A percentile compares a stretch with the other conserved stretches of the same genome.
These are phyloP conservation scores for Plasmodiophora brassicae DNA, from an alignment of 208 protist genomes.

Conservation along the genomic window DNA sequence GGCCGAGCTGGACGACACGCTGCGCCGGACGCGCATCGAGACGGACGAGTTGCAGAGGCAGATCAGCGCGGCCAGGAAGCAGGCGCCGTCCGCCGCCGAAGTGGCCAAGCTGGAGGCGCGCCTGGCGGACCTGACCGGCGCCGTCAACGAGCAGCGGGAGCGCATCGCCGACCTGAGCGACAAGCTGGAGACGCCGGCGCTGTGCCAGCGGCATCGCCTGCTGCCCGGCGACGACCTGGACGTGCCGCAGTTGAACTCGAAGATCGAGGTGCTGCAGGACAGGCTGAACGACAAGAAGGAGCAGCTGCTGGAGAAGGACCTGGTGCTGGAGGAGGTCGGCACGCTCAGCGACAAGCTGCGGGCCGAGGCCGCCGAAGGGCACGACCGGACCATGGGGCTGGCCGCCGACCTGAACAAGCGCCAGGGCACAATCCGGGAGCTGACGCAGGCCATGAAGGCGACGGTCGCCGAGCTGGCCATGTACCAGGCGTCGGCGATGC, in stretches of 20 bases:
- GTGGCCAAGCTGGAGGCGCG: constrained; percentile 73
- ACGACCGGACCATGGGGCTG: constrained; percentile 79
- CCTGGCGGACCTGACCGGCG: constrained; percentile 63
- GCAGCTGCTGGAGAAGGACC: constrained; percentile 87
- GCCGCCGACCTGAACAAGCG: constrained; percentile 82
- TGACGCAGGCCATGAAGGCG: constrained; percentile 86
- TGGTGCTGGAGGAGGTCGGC: constrained; percentile 85
- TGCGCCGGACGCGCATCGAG: constrained; percentile 58
- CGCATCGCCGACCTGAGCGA: constrained; percentile 55
- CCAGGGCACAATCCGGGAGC: constrained; percentile 72
- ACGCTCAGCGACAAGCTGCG: constrained; percentile 76
- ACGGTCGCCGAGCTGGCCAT: constrained; percentile 89
- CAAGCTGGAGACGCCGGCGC: constrained; percentile 44
- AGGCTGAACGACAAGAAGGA: constrained; percentile 79
- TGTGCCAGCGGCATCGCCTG: constrained; percentile 51
- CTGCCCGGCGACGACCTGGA: constrained; percentile 59
- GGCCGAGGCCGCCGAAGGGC: constrained; percentile 71
- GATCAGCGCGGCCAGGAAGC: constrained; percentile 68
- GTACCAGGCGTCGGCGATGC: constrained; percentile 60
- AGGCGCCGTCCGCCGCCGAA: constrained; percentile 73
- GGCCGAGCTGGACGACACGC: constrained; percentile 68
- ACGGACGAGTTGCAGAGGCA: constrained; percentile 71
- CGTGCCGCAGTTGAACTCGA: constrained; percentile 68
- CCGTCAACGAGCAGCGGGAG: constrained; percentile 76
- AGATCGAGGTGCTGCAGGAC: constrained; percentile 75